These are phyloP conservation scores for Russula olivacea DNA, from an alignment of 768 basidiomycete species.

Conservation along the genomic window DNA sequence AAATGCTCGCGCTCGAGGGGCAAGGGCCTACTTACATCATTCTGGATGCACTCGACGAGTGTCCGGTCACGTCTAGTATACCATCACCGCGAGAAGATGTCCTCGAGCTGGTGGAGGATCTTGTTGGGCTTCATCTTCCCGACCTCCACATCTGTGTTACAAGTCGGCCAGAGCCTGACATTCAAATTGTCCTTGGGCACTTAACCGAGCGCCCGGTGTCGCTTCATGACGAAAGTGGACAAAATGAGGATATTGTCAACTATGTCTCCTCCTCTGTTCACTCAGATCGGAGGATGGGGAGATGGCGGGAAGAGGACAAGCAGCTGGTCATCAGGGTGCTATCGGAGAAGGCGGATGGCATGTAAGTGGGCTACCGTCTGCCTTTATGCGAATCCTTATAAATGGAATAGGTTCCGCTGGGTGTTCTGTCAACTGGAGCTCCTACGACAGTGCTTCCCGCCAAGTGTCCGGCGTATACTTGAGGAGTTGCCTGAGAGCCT, in stretches of 20 bases:
- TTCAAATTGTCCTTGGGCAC: background rate
- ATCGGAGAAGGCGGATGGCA: background rate
- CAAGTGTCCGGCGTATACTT: background rate
- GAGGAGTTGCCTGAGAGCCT: background rate
- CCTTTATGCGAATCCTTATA: background rate
- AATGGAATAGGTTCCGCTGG: conserved; percentile 8
- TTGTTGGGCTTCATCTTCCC: background rate
- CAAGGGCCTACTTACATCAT: background rate
- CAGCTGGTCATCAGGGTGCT: background rate
- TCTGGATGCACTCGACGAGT: conserved; percentile 2
- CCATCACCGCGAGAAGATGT: background rate
- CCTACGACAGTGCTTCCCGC: background rate
- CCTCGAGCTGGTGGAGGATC: background rate
- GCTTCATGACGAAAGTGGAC: background rate
- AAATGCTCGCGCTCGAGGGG: background rate
- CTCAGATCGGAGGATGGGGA: background rate
- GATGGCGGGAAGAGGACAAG: background rate
- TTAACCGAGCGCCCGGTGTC: background rate
- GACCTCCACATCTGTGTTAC: background rate
- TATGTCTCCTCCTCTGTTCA: background rate
- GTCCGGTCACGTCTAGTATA: background rate
- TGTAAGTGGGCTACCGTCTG: background rate
- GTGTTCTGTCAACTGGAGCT: background rate
- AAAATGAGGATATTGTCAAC: background rate
- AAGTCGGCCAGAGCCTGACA: conserved; percentile 1